Percentiles rank a stretch among this genome's conserved stretches.
phyloP scores from a whole-genome alignment of 495 filamentous ascomycete genomes.

The Talaromyces trachyspermus region DNA sequence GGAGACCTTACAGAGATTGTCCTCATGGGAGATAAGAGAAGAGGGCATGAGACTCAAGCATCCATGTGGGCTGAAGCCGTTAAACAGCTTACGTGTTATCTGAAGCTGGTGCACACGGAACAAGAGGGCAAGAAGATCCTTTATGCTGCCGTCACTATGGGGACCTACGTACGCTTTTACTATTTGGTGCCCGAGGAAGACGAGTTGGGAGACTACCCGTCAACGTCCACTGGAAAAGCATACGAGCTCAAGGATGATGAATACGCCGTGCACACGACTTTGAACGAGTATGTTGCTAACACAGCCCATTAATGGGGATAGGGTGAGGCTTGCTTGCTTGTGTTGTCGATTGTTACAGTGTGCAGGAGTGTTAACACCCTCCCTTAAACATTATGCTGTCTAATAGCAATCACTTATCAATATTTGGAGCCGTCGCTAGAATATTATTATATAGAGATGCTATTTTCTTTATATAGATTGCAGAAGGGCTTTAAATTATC shows the following conservation, averaged over 20 bases:
- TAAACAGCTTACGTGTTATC: neutral
- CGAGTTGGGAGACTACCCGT: neutral
- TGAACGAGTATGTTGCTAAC: neutral
- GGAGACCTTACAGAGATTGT: neutral
- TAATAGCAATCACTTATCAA: too few species aligned
- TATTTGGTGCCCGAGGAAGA: neutral
- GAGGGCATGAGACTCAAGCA: neutral
- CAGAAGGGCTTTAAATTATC: too few species aligned
- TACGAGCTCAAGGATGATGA: conserved; percentile 1
- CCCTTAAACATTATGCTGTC: too few species aligned
- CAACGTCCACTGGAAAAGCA: conserved; percentile 2
- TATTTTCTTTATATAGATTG: too few species aligned
- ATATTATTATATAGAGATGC: too few species aligned
- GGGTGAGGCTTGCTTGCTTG: too few species aligned
- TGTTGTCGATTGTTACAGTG: too few species aligned
- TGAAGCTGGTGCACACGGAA: neutral
- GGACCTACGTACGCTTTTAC: conserved; percentile 1
- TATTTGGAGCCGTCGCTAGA: too few species aligned
- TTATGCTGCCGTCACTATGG: neutral
- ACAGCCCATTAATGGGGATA: neutral
- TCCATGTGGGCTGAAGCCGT: neutral
- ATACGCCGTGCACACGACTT: neutral
- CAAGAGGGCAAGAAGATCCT: neutral
- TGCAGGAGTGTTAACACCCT: too few species aligned
- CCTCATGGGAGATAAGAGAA: neutral